Conservation (phyloP, 805 yeast genomes). For the Saturnispora serradocipensis region DNA sequence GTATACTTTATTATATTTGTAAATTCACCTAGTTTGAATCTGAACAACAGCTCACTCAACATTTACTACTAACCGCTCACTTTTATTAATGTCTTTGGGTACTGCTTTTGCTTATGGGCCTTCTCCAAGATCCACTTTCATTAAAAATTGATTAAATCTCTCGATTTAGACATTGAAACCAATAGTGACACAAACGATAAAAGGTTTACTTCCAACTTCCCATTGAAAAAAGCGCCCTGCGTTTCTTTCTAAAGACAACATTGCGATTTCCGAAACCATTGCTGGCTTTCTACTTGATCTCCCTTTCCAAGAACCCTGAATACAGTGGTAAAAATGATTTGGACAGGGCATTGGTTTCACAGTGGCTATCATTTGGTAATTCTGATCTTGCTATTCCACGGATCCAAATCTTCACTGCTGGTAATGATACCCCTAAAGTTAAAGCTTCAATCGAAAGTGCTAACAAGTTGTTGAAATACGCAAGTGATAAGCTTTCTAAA, state of each 20-base stretch:
- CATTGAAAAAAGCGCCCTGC: conserved; percentile 54
- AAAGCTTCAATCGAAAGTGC: not conserved
- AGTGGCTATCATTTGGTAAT: conserved; percentile 71
- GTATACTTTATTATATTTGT: not conserved
- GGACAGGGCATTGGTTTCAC: conserved; percentile 55
- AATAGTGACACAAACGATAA: conserved; percentile 30
- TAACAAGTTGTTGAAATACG: not conserved
- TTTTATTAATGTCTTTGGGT: conserved; percentile 16
- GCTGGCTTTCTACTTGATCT: conserved; percentile 44
- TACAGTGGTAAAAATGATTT: conserved; percentile 46
- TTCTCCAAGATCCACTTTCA: conserved; percentile 27
- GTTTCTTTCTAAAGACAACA: conserved; percentile 53
- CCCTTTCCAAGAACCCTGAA: conserved; percentile 32
- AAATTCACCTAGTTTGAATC: not conserved
- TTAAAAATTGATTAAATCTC: conserved; percentile 42
- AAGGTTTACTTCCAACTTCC: conserved; percentile 44
- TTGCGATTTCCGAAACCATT: conserved; percentile 53
- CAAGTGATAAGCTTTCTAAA: not conserved
- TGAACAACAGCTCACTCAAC: too few relatives aligned
- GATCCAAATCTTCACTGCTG: not conserved
- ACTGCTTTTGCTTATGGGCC: conserved; percentile 8
- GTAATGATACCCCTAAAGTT: not conserved
- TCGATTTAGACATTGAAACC: conserved; percentile 45
- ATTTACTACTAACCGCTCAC: not conserved
- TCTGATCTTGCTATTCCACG: conserved; percentile 45